Evolutionary conservation across 2,329 filamentous ascomycete species (phyloP).

Genomic region (Peltaster fructicola): DNA sequence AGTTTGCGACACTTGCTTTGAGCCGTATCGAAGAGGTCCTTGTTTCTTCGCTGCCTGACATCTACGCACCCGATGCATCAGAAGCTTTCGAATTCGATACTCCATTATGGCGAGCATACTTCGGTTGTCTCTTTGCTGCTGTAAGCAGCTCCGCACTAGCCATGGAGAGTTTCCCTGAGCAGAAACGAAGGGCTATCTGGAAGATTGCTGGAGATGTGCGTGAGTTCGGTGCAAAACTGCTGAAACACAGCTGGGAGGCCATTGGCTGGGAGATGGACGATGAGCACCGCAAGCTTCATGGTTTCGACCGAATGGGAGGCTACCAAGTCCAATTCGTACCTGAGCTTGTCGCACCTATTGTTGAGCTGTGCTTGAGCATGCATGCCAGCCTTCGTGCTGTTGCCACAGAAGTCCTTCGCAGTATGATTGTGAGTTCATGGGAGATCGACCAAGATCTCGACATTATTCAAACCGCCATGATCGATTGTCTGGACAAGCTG

Average conservation of each 20-base stretch:
- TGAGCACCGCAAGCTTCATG: conserved; percentile 64
- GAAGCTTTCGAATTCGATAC: conserved; percentile 54
- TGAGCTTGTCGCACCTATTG: conserved; percentile 72
- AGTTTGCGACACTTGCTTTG: conserved; percentile 65
- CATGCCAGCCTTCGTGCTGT: conserved; percentile 80
- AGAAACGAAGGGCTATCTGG: conserved; percentile 92
- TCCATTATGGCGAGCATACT: conserved; percentile 85
- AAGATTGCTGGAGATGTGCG: conserved; percentile 96
- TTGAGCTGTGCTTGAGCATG: conserved; percentile 86
- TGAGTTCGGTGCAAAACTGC: conserved; percentile 72
- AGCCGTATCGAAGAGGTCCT: conserved; percentile 68
- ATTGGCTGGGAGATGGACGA: conserved; percentile 85
- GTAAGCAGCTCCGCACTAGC: conserved; percentile 79
- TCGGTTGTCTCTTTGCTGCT: conserved; percentile 71
- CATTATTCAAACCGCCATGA: conserved; percentile 88
- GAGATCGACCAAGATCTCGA: conserved; percentile 81
- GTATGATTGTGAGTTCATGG: conserved; percentile 98
- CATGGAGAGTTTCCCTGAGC: conserved; percentile 88
- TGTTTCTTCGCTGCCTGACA: conserved; percentile 65
- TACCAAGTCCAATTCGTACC: conserved; percentile 98
- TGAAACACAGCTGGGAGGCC: conserved; percentile 77
- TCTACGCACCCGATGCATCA: conserved; percentile 61
- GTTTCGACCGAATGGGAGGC: conserved; percentile 70
- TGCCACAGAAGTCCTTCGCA: conserved; percentile 83
- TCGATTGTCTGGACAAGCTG: conserved; percentile 75